These are phyloP conservation scores for Cercospora zeina DNA, from an alignment of 2,329 filamentous ascomycete genomes.

Conservation along the genomic window DNA sequence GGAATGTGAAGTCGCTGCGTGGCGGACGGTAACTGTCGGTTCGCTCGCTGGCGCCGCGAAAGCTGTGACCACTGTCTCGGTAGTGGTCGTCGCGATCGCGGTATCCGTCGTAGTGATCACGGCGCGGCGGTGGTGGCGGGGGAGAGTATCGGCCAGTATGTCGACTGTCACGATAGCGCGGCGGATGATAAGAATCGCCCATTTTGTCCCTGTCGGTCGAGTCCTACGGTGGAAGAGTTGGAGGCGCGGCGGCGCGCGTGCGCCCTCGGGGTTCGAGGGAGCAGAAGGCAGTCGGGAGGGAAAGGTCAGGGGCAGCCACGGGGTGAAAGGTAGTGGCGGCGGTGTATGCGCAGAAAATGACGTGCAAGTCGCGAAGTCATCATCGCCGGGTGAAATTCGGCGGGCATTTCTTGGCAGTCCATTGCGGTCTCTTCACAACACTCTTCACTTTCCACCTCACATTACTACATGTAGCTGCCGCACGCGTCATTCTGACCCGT, in stretches of 20 bases:
- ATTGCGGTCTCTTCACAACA: background rate
- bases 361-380: constrained; percentile 6
- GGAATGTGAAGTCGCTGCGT: constrained; percentile 33
- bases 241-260: background rate
- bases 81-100: constrained; percentile 7
- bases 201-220: constrained; percentile 7
- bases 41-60: constrained; percentile 30
- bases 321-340: background rate
- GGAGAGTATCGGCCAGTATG: background rate
- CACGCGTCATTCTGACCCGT: background rate
- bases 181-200: constrained; percentile 21
- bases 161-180: constrained; percentile 12
- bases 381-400: constrained; percentile 8
- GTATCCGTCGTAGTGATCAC: constrained; percentile 18
- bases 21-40: constrained; percentile 24
- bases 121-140: constrained; percentile 10
- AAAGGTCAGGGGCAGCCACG: background rate
- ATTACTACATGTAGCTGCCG: background rate
- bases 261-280: background rate
- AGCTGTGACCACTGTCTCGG: constrained; percentile 27
- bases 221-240: background rate
- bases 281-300: background rate
- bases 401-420: constrained; percentile 4
- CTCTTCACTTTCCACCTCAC: background rate
- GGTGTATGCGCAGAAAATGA: constrained; percentile 2